A percentile compares a stretch with the other conserved stretches of the same genome.
Conservation (phyloP, 2,329 filamentous ascomycete genomes). For the Calonectria naviculata region DNA sequence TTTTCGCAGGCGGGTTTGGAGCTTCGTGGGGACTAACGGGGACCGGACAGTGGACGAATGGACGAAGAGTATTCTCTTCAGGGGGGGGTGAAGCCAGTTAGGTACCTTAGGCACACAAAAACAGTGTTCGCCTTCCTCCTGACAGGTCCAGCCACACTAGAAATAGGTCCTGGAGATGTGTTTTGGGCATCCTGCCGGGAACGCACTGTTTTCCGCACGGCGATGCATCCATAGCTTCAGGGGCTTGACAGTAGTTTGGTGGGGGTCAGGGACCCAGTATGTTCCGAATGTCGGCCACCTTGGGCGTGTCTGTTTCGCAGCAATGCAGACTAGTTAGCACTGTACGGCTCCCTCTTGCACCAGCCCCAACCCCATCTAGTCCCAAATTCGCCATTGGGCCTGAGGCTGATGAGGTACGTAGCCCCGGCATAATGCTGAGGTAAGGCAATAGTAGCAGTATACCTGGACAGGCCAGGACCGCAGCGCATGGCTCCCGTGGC, state of each 20-base stretch:
- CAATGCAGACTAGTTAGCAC: conserved; percentile 16
- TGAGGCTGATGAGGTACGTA: conserved; percentile 23
- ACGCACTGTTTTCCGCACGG: conserved; percentile 15
- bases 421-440: not conserved
- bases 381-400: conserved; percentile 2
- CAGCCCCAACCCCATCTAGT: not conserved
- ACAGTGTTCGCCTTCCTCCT: not conserved
- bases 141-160: conserved; percentile 6
- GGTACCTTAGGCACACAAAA: conserved; percentile 21
- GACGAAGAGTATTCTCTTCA: conserved; percentile 4
- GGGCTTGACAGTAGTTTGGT: not conserved
- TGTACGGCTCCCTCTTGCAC: conserved; percentile 30
- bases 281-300: not conserved
- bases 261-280: not conserved
- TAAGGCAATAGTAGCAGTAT: not conserved
- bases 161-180: not conserved
- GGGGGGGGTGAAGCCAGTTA: conserved; percentile 2
- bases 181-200: not conserved
- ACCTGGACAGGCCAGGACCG: not conserved
- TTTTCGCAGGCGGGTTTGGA: conserved; percentile 40
- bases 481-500: not conserved
- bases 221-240: not conserved
- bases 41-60: conserved; percentile 19
- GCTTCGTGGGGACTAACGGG: conserved; percentile 39
- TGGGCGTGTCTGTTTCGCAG: not conserved